Percentiles rank a stretch among this genome's conserved stretches.
phyloP scores from a whole-genome alignment of 148 eudicot species.

The Oxyria digyna region DNA sequence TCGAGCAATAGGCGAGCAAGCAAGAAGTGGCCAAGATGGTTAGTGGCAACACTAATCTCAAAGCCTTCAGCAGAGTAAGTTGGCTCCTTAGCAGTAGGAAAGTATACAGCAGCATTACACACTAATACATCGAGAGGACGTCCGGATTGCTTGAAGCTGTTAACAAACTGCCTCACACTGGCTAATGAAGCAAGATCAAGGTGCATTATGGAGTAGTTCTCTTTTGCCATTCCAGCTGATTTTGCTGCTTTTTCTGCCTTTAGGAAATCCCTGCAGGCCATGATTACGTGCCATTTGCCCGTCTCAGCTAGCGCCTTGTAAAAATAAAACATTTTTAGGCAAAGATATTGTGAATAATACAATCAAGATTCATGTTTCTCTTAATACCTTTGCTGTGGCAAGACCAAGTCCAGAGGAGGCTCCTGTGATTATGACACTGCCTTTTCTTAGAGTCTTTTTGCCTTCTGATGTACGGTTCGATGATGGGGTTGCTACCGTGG shows the following conservation, averaged over 20 bases:
- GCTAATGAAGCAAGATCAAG: constrained; percentile 76
- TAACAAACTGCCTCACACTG: constrained; percentile 32
- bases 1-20: constrained; percentile 58
- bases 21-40: constrained; percentile 81
- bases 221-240: constrained; percentile 57
- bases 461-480: constrained; percentile 24
- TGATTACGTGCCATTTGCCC: constrained; percentile 80
- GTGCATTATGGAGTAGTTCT: constrained; percentile 76
- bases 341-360: too few relatives aligned
- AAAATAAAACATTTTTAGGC: too few relatives aligned
- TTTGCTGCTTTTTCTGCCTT: constrained; percentile 88
- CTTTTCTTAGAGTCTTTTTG: constrained; percentile 80
- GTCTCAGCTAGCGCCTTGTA: constrained; percentile 61
- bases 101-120: constrained; percentile 70
- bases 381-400: constrained; percentile 43
- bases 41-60: constrained; percentile 83
- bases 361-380: too few relatives aligned
- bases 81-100: constrained; percentile 68
- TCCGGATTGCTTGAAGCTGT: constrained; percentile 23
- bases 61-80: constrained; percentile 77
- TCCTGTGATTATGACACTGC: constrained; percentile 76
- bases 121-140: constrained; percentile 31
- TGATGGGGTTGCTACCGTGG: constrained; percentile 47
- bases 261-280: constrained; percentile 88
- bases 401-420: constrained; percentile 92